Evolutionary conservation across 129 eudicot species (phyloP), one percentile per base, ranked within the genome.

Genomic region (Centrapalus pauciflorus): DNA sequence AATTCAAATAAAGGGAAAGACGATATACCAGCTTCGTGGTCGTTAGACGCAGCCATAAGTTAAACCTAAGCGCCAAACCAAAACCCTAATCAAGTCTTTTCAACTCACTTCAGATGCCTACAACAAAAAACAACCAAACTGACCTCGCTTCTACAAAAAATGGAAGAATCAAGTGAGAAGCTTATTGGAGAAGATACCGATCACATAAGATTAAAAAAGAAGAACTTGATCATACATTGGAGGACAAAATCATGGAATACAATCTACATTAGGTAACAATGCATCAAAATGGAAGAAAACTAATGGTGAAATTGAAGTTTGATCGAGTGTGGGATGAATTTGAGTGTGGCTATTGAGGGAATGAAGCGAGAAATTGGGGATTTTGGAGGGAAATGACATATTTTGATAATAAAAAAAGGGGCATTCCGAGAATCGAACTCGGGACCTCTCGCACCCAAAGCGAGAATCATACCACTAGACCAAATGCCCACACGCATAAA

Each of bases 401-500:
- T n/a, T n/a, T n/a, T n/a, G n/a, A n/a, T n/a, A n/a, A n/a, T 23
- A 14, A 8, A 13, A 37, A 58, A 24, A 2, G 82, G 85, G 82
- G 81, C 71, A 70, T 82, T 87, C 79, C 85, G 93, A 80, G 96
- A 90, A 87, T 90, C 97, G 97, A 90, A 90, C 97, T 84, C 95
- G 77, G 79, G 91, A 84, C 97, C 95, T 87, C 95, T 90, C 95
- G 95, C 95, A 87, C 92, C 95, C 97, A 88, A 90, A 90, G 97
- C 97, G 90, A 90, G 95, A 90, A 90, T 90, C 97, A 90, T 90
- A 90, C 97, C 97, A 82, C 95, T 87, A 90, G 95, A 90, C 97
- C 95, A 90, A 90, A 87, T 88, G 84, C 95, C 95, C 87, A 37
- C 12, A 6, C 17, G 33, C 9, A 3, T 55, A 21, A 52, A 25